A percentile compares a stretch with the other conserved stretches of the same genome.
phyloP scores from a whole-genome alignment of 106 monocot genomes.

The Dioscorea alata region DNA sequence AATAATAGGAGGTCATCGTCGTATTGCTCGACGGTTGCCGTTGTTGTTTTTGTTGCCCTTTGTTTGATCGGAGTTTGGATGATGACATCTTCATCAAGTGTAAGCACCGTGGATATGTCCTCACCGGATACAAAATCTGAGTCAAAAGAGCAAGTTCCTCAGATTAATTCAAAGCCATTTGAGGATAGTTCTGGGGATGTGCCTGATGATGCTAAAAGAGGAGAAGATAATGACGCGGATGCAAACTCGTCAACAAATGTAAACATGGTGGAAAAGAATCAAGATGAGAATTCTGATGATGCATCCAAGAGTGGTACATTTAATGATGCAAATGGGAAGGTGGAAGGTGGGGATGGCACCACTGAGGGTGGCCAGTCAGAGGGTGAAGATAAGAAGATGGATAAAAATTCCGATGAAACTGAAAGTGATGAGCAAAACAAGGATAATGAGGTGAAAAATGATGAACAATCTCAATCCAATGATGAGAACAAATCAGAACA shows the following conservation, averaged over 20 bases:
- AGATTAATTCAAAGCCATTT: slow-evolving; percentile 18
- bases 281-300: slow-evolving; percentile 19
- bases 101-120: slow-evolving; percentile 36
- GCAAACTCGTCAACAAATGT: not conserved
- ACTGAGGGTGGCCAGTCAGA: slow-evolving; percentile 12
- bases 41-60: slow-evolving; percentile 73
- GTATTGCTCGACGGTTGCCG: slow-evolving; percentile 52
- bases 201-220: slow-evolving; percentile 19
- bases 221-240: not conserved
- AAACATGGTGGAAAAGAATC: slow-evolving; percentile 5
- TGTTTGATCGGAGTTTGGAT: slow-evolving; percentile 87
- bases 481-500: slow-evolving; percentile 18
- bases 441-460: slow-evolving; percentile 4
- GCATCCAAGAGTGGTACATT: slow-evolving; percentile 16
- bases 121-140: slow-evolving; percentile 29
- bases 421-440: slow-evolving; percentile 8
- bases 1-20: slow-evolving; percentile 51
- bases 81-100: slow-evolving; percentile 72
- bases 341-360: not conserved
- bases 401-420: slow-evolving; percentile 16
- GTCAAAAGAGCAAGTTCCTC: slow-evolving; percentile 14
- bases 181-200: slow-evolving; percentile 29
- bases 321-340: slow-evolving; percentile 36
- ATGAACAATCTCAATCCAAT: slow-evolving; percentile 11
- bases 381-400: slow-evolving; percentile 12